These are phyloP conservation scores for Vaccinium myrtillus DNA, from an alignment of 148 eudicot species.

Conservation along the genomic window DNA sequence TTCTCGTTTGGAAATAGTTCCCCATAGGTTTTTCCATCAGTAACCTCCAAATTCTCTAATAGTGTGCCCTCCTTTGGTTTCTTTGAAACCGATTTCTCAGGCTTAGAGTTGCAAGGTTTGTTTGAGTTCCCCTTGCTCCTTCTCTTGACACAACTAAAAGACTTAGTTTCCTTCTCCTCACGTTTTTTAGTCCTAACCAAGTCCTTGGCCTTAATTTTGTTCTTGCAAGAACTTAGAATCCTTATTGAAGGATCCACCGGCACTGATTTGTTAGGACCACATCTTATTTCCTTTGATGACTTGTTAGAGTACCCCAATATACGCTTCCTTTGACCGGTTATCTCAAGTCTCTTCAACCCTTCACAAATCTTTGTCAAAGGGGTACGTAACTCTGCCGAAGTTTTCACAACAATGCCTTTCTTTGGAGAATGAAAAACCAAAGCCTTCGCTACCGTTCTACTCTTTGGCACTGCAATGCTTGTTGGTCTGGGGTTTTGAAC, in stretches of 20 bases:
- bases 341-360: slow-evolving; percentile 58
- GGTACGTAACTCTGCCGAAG: slow-evolving; percentile 46
- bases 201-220: slow-evolving; percentile 22
- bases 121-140: slow-evolving; percentile 24
- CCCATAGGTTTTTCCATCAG: neutral
- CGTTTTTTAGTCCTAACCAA: slow-evolving; percentile 6
- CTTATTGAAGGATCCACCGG: slow-evolving; percentile 25
- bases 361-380: slow-evolving; percentile 64
- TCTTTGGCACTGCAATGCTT: slow-evolving; percentile 36
- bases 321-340: slow-evolving; percentile 47
- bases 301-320: slow-evolving; percentile 31
- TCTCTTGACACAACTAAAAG: slow-evolving; percentile 17
- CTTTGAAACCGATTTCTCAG: slow-evolving; percentile 21
- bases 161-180: slow-evolving; percentile 19
- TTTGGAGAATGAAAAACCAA: slow-evolving; percentile 64
- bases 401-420: slow-evolving; percentile 45
- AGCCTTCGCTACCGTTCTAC: slow-evolving; percentile 48
- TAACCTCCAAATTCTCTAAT: slow-evolving; percentile 5
- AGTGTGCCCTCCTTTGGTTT: slow-evolving; percentile 26
- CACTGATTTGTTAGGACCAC: slow-evolving; percentile 18
- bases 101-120: slow-evolving; percentile 11
- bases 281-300: slow-evolving; percentile 15
- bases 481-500: slow-evolving; percentile 53
- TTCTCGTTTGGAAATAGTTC: neutral
- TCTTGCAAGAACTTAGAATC: slow-evolving; percentile 25